phyloP scores from a whole-genome alignment of 768 basidiomycete species.

The Pholiota molesta region DNA sequence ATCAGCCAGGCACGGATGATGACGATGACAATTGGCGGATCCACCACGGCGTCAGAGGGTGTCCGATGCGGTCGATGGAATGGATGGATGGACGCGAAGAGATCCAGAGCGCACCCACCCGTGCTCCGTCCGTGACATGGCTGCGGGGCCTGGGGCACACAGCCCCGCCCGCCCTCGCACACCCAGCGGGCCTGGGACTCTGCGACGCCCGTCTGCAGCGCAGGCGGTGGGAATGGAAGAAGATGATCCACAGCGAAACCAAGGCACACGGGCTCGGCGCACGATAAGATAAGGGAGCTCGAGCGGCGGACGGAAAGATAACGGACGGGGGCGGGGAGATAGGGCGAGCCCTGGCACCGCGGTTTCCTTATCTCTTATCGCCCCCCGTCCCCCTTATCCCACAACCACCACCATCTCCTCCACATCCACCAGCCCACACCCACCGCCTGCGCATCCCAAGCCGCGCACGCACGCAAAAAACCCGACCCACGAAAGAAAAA shows the following conservation, averaged over 20 bases:
- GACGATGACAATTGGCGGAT: too few relatives aligned
- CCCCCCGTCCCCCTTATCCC: not conserved
- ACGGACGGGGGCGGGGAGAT: not conserved
- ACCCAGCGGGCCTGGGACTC: too few relatives aligned
- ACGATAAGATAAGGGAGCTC: not conserved
- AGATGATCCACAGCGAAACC: too few relatives aligned
- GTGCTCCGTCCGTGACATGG: too few relatives aligned
- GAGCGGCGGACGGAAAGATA: not conserved
- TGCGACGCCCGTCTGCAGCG: too few relatives aligned
- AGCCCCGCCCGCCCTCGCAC: too few relatives aligned
- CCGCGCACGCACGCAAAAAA: not conserved
- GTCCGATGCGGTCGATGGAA: not conserved
- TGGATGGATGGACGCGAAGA: not conserved
- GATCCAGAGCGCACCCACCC: too few relatives aligned
- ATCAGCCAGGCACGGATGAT: not conserved
- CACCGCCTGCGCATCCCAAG: not conserved
- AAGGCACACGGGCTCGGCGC: not conserved
- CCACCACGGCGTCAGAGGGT: not conserved
- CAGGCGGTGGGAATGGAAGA: too few relatives aligned
- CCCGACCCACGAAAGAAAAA: too few relatives aligned
- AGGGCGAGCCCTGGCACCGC: not conserved
- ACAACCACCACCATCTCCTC: conserved; percentile 3
- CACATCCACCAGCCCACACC: not conserved
- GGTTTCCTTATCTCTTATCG: conserved; percentile 9
- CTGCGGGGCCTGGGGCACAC: too few relatives aligned